Conservation (phyloP, 176 grass and related monocot species). For the Cenchrus americanus region DNA sequence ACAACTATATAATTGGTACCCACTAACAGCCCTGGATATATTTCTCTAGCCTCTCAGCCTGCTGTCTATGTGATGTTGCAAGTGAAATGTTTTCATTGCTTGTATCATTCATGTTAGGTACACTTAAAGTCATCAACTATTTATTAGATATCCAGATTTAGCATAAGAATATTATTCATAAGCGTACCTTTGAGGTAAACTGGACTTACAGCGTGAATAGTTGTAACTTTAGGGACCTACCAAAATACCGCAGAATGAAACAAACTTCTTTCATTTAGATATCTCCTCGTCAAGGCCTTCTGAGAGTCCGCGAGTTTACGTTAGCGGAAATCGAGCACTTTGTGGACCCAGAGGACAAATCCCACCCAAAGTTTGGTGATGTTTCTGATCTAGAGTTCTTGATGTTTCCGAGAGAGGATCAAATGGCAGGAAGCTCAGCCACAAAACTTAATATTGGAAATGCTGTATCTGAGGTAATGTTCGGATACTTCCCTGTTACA, state of each 20-base stretch:
- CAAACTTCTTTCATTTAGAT: conserved; percentile 58
- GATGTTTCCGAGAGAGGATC: conserved; percentile 87
- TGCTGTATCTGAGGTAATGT: conserved; percentile 71
- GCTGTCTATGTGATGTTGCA: neutral
- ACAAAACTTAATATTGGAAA: conserved; percentile 51
- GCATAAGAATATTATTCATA: neutral
- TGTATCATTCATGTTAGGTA: conserved; percentile 27
- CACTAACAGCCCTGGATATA: too few relatives aligned
- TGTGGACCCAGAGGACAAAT: conserved; percentile 97
- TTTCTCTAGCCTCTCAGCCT: too few relatives aligned
- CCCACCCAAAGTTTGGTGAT: conserved; percentile 87
- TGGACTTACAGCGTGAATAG: neutral
- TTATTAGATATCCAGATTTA: conserved; percentile 24
- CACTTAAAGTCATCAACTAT: neutral
- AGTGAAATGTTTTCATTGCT: conserved; percentile 12
- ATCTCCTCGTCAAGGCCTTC: conserved; percentile 92
- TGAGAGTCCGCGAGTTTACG: conserved; percentile 93
- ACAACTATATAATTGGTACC: too few relatives aligned
- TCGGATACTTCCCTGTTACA: conserved; percentile 20
- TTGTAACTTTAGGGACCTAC: conserved; percentile 1
- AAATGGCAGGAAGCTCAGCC: conserved; percentile 65
- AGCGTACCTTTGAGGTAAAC: conserved; percentile 21
- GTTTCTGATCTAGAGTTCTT: conserved; percentile 76
- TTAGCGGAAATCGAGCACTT: conserved; percentile 96
- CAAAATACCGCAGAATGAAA: conserved; percentile 31